Evolutionary conservation across 306 rosid genomes (phyloP), one percentile per base, ranked within the genome.

Genomic region (Trifolium subterraneum): DNA sequence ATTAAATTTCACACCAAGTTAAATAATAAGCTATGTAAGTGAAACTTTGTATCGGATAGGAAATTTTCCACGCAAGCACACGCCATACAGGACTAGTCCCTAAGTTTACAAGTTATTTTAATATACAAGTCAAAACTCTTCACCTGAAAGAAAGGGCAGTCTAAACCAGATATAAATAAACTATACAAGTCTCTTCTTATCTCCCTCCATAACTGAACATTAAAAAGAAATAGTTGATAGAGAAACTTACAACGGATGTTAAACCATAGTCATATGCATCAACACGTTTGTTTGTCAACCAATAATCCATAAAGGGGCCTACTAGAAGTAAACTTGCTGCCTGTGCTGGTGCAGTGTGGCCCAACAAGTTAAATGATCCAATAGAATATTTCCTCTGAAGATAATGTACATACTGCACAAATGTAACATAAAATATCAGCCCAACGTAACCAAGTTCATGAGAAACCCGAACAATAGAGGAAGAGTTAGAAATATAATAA

Each of bases 271-370:
- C 71, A 11, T 84, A 91, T 16, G 88, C 82, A 48, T 87, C 89
- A 51, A 91, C 97, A 78, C 86, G 80, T 81, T 91, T 84, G 58
- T 69, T 82, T 23, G 93, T 91, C 86, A 91, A 77, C 88, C 88
- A 87, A 76, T 86, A 87, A 79, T 91, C 97, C 74, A 91, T 38
- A 58, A 91, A 88, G 78, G 97, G 97, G 29, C 97, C 93, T 9
- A 82, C 10, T 76, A 88, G 39, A 72, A 91, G 81, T 72, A 91
- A 72, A 52, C 92, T 85, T 69, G 82, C 82, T 33, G 97, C 97
- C 79, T 91, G 97, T 47, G 80, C 92, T 35, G 97, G 97, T 19
- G 97, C 97, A 50, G 94, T 91, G 67, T 91, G 93, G 76, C 93
- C 93, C 88, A 91, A 73, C 81, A 91, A 76, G 79, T 91, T 88